These are phyloP conservation scores for Avena insularis DNA, from an alignment of 176 grass and related monocot species.

Conservation along the genomic window DNA sequence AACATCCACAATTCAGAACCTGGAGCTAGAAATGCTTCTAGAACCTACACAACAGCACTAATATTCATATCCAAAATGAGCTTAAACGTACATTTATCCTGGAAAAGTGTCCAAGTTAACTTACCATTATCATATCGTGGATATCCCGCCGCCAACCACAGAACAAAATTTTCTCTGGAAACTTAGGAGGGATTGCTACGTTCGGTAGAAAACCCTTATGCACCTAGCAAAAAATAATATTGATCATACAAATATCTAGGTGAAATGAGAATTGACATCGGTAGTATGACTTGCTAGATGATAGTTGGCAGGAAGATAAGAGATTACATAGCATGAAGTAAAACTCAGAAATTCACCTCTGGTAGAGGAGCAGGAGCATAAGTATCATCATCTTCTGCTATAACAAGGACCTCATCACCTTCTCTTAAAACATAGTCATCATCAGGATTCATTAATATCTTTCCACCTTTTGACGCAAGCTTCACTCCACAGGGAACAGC, in stretches of 20 bases:
- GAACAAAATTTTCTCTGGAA: conserved; percentile 97
- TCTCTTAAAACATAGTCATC: conserved; percentile 90
- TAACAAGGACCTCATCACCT: conserved; percentile 89
- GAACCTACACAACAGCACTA: conserved; percentile 59
- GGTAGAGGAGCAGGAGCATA: conserved; percentile 73
- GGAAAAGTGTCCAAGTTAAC: conserved; percentile 17
- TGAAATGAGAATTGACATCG: neutral
- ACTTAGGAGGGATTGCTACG: conserved; percentile 77
- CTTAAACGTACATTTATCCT: neutral
- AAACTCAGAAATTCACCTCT: conserved; percentile 59
- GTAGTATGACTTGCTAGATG: neutral
- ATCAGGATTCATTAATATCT: conserved; percentile 91
- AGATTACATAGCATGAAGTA: conserved; percentile 20
- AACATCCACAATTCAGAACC: conserved; percentile 98
- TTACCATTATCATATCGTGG: conserved; percentile 99
- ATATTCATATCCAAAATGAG: conserved; percentile 16
- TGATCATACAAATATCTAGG: conserved; percentile 1
- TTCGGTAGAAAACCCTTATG: conserved; percentile 78
- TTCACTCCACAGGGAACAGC: conserved; percentile 96
- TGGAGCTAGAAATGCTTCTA: conserved; percentile 96
- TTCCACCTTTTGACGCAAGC: conserved; percentile 76
- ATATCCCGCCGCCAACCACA: conserved; percentile 99
- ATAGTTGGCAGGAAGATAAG: conserved; percentile 10
- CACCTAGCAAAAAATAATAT: conserved; percentile 62
- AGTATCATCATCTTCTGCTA: conserved; percentile 99